Conservation (phyloP, 495 filamentous ascomycete species). For the Penicillium dipodomyicola region DNA sequence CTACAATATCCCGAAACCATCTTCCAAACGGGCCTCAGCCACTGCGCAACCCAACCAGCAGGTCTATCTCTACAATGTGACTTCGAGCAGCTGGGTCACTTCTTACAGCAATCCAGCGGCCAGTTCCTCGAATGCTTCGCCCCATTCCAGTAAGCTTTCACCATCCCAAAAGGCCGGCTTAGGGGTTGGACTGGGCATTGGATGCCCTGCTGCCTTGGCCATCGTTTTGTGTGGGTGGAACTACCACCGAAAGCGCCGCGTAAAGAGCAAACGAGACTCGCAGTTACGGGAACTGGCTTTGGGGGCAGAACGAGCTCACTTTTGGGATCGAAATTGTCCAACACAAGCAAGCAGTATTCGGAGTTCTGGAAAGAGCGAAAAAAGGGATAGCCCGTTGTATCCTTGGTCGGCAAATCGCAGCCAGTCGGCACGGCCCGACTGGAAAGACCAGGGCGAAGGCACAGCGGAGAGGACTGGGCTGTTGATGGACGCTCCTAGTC, state of each 20-base stretch:
- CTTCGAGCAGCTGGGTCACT: slow-evolving; percentile 66
- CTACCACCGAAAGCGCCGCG: slow-evolving; percentile 53
- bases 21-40: slow-evolving; percentile 41
- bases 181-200: slow-evolving; percentile 72
- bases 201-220: slow-evolving; percentile 52
- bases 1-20: slow-evolving; percentile 58
- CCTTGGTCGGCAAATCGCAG: slow-evolving; percentile 41
- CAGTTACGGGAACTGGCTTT: slow-evolving; percentile 53
- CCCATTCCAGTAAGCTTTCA: slow-evolving; percentile 17
- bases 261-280: slow-evolving; percentile 48
- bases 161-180: slow-evolving; percentile 60
- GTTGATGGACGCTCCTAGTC: slow-evolving; percentile 54
- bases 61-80: slow-evolving; percentile 74
- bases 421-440: slow-evolving; percentile 21
- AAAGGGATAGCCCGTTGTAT: slow-evolving; percentile 27
- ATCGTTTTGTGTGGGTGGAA: slow-evolving; percentile 54
- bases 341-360: slow-evolving; percentile 39
- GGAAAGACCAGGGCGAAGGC: slow-evolving; percentile 32
- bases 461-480: slow-evolving; percentile 55
- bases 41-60: slow-evolving; percentile 37
- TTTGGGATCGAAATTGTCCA: slow-evolving; percentile 39
- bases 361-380: slow-evolving; percentile 31
- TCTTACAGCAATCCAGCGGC: slow-evolving; percentile 61
- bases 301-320: slow-evolving; percentile 46
- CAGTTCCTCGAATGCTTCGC: not conserved